Conservation (phyloP, 1,284 basidiomycete species). For the Amylostereum areolatum region DNA sequence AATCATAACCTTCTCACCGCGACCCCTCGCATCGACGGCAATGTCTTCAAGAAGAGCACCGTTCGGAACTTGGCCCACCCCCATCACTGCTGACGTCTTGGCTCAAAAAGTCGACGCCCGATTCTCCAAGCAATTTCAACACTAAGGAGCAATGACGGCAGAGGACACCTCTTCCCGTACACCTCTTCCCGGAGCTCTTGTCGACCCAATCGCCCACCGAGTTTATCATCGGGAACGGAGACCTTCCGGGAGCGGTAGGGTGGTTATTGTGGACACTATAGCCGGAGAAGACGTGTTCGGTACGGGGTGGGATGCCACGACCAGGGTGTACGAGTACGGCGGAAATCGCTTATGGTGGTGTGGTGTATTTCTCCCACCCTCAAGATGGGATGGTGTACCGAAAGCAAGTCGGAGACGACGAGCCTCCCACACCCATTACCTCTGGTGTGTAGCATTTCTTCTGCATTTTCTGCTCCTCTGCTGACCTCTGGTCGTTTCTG, state of each 20-base stretch:
- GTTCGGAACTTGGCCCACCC: conserved; percentile 32
- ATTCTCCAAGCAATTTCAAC: no score
- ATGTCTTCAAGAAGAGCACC: no score
- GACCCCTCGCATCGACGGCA: no score
- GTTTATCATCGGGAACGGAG: conserved; percentile 60
- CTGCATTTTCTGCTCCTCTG: no score
- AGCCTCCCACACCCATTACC: no score
- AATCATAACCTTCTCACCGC: no score
- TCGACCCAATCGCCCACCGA: conserved; percentile 43
- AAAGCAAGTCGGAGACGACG: no score
- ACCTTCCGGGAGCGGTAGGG: conserved; percentile 55
- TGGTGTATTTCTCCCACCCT: conserved; percentile 53
- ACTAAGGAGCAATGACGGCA: conserved; percentile 5
- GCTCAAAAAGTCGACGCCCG: conserved; percentile 50
- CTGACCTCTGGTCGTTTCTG: no score
- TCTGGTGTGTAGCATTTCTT: no score
- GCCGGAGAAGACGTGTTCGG: conserved; percentile 44
- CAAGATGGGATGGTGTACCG: conserved; percentile 46
- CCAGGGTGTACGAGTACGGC: conserved; percentile 53
- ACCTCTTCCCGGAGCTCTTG: conserved; percentile 40
- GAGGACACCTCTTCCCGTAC: conserved; percentile 28
- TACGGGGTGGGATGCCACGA: conserved; percentile 48
- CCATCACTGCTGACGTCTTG: conserved; percentile 26
- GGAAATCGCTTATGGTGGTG: conserved; percentile 41
- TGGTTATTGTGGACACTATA: conserved; percentile 46